Evolutionary conservation across 2,329 filamentous ascomycete genomes (phyloP), one percentile per base, ranked within the genome.

Genomic region (Apiospora phragmitis): DNA sequence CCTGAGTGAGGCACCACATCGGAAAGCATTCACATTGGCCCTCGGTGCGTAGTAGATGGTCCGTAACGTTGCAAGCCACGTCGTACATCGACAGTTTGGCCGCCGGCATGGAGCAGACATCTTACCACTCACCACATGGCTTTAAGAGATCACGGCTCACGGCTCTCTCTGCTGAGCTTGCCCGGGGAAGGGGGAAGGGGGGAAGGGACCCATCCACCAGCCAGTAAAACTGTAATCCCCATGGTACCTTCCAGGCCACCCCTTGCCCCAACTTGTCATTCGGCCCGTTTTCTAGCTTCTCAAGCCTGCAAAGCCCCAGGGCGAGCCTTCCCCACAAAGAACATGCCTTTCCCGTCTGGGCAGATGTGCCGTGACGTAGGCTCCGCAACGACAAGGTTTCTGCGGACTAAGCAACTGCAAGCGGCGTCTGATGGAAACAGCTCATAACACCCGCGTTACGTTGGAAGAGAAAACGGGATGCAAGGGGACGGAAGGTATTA

Each of bases 301-400:
- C 55, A 24, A 38, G 9, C 55, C 32, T 32, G 55, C 55, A 62
- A 62, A 38, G 55, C 55, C 14, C 55, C 32, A 38, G 55, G 32
- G 32, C 21, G 18, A 38, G 55, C 55, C 55, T 62, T 38, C 55
- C 55, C 55, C 55, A 62, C 55, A 62, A 7, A 62, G 32, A 35
- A 24, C 29, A 38, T 18, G 55, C 55, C 32, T 62, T 62, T 38
- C 55, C 55, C 55, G 55, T 62, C 55, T 62, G 55, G 55, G 55
- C 55, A 38, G 21, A n/a, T 62, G 55, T 62, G 55, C 55, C 55
- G 55, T 62, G 55, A 62, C 55, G 55, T 62, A 62, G 49, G 18
- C 55, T 62, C 55, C 55, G 55, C 55, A n/a, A 38, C 29, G 18
- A 62, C 55, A 62, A 62, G 55, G 55, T 62, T 62, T 62, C 55